Evolutionary conservation across 352 stramenopile genomes (phyloP), one percentile per base, ranked within the genome.

Genomic region (Pythium vanterpoolii): DNA sequence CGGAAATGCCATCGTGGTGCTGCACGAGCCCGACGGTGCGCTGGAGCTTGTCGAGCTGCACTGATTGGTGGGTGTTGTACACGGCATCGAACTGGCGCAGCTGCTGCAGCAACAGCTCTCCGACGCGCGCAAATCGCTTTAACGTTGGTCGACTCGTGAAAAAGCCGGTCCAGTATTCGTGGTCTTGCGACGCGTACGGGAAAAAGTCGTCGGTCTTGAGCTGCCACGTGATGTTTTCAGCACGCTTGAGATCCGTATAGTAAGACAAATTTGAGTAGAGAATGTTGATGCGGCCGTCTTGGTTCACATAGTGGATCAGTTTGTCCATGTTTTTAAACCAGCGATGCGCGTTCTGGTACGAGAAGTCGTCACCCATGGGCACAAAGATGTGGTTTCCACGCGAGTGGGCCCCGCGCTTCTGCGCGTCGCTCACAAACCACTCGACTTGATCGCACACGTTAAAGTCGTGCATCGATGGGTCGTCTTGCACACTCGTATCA

Each of bases 171-270:
- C 97, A 99, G 72, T 98, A 98, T 42, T 93, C 91, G 62, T 98
- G 77, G 36, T 83, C 73, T 36, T 83, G 86, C 38, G 98, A 96
- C 2, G 77, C 86, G 64, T 99, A 99, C 2, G 97, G 97, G 56
- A 99, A 98, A 61, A 99, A 99, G 60, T 99, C 97, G 45, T 98
- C 96, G 4, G 79, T 93, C 68, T 99, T 98, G 24, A 95, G 73
- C 34, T 75, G 75, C 82, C 77, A 97, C 7, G 74, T 76, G 3
- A 90, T 60, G 13, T 73, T 73, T 62, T 97, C 92, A 1, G 74
- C 74, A 27, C 90, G 73, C 74, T 98, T 98, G 40, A 93, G 71
- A 21, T 97, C 75, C 23, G 96, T 99, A 70, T 99, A 99, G 59
- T 97, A 87, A 3, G 89, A 92, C 21, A 98, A 76, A 56, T 97